phyloP scores from a whole-genome alignment of 768 basidiomycete genomes.

The Tylopilus vinaceipallidus region DNA sequence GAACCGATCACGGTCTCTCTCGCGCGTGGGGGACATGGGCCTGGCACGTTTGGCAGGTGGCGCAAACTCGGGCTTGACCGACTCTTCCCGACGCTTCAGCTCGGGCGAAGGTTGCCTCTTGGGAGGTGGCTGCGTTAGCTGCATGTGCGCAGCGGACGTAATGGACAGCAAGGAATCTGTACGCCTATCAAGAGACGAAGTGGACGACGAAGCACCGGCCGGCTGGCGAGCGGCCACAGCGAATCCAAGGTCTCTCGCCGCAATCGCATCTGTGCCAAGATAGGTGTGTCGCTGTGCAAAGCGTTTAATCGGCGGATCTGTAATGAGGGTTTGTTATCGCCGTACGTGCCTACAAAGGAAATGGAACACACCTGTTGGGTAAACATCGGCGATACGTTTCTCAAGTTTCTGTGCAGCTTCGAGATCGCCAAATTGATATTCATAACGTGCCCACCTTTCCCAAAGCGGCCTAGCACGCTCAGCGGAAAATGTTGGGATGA shows the following conservation, averaged over 20 bases:
- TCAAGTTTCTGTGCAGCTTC: constrained; percentile 87
- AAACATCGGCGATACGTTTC: constrained; percentile 83
- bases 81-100: constrained; percentile 43
- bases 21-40: constrained; percentile 46
- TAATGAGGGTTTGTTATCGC: not conserved
- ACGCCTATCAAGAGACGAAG: constrained; percentile 31
- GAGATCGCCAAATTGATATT: constrained; percentile 93
- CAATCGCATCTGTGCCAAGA: constrained; percentile 83
- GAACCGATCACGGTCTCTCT: constrained; percentile 49
- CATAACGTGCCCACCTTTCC: constrained; percentile 95
- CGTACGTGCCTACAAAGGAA: not conserved
- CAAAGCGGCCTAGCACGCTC: constrained; percentile 84
- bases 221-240: constrained; percentile 43
- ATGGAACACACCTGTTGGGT: constrained; percentile 66
- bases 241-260: constrained; percentile 84
- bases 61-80: constrained; percentile 36
- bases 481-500: constrained; percentile 72
- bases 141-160: constrained; percentile 26
- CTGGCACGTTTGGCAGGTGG: constrained; percentile 45
- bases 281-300: constrained; percentile 80
- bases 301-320: constrained; percentile 88
- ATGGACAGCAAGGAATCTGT: constrained; percentile 38
- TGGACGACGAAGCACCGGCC: constrained; percentile 16
- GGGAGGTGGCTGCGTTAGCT: constrained; percentile 19
- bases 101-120: constrained; percentile 36